These are phyloP conservation scores for Xanthoparmelia taractica DNA, from an alignment of 495 filamentous ascomycete genomes.

Conservation along the genomic window DNA sequence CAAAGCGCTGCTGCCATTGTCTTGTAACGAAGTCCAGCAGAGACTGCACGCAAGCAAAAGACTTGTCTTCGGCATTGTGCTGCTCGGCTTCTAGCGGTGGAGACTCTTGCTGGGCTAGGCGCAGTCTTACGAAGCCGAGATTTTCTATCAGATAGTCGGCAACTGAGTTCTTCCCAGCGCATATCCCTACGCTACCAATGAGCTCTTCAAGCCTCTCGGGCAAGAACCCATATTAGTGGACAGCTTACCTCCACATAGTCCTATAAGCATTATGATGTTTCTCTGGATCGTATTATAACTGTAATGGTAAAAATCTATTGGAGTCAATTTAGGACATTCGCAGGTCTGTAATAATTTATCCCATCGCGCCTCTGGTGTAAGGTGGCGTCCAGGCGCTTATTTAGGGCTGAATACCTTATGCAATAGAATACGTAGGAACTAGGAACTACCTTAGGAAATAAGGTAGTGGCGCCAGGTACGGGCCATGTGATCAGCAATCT, in stretches of 20 bases:
- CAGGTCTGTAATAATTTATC: too few relatives aligned
- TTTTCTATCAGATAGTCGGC: slow-evolving; percentile 71
- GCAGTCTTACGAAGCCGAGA: slow-evolving; percentile 62
- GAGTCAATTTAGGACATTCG: too few relatives aligned
- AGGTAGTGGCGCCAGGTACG: too few relatives aligned
- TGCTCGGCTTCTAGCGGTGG: slow-evolving; percentile 16
- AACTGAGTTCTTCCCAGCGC: slow-evolving; percentile 80
- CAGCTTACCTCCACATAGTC: slow-evolving; percentile 75
- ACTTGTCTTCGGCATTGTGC: slow-evolving; percentile 2
- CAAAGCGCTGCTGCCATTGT: slow-evolving; percentile 72
- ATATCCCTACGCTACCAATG: slow-evolving; percentile 55
- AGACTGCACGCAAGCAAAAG: slow-evolving; percentile 52
- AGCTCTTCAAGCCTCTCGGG: slow-evolving; percentile 2
- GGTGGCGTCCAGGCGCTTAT: too few relatives aligned
- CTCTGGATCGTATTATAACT: too few relatives aligned
- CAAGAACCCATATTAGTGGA: not conserved
- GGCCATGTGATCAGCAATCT: too few relatives aligned
- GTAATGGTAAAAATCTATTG: too few relatives aligned
- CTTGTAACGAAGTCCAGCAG: slow-evolving; percentile 81
- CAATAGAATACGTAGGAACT: too few relatives aligned
- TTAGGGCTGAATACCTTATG: too few relatives aligned
- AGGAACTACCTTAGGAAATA: too few relatives aligned
- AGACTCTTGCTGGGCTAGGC: slow-evolving; percentile 18
- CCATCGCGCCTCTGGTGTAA: too few relatives aligned
- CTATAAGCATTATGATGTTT: slow-evolving; percentile 65